These are phyloP conservation scores for Epichloe sylvatica DNA, from an alignment of 2,329 filamentous ascomycete genomes.

Conservation along the genomic window DNA sequence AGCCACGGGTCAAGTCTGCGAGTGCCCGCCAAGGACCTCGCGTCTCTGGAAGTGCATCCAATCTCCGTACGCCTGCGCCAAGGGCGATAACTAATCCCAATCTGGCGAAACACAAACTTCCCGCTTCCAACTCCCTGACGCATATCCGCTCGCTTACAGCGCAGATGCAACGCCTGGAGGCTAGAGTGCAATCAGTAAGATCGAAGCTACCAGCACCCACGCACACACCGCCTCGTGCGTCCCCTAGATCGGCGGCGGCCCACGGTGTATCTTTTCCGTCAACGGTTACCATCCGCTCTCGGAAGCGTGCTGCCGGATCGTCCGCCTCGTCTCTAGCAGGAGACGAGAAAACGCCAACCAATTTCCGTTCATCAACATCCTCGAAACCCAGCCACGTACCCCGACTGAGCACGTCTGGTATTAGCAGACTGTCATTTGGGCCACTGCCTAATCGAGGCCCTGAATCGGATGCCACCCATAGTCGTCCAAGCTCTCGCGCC, in stretches of 20 bases:
- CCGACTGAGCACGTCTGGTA: slow-evolving; percentile 46
- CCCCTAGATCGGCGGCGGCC: slow-evolving; percentile 41
- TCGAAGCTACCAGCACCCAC: slow-evolving; percentile 80
- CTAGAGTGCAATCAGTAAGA: slow-evolving; percentile 77
- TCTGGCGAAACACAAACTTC: slow-evolving; percentile 34
- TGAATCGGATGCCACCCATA: slow-evolving; percentile 33
- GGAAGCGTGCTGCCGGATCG: slow-evolving; percentile 52
- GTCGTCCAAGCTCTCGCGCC: slow-evolving; percentile 59
- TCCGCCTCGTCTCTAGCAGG: slow-evolving; percentile 34
- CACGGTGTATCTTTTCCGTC: slow-evolving; percentile 24
- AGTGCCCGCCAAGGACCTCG: slow-evolving; percentile 20
- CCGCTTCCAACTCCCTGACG: slow-evolving; percentile 58
- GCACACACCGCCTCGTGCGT: slow-evolving; percentile 62
- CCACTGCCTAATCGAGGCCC: slow-evolving; percentile 44
- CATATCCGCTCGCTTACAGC: slow-evolving; percentile 90
- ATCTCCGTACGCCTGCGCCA: slow-evolving; percentile 31
- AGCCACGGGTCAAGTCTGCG: slow-evolving; percentile 38
- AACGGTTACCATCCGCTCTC: slow-evolving; percentile 51
- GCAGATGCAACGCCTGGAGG: slow-evolving; percentile 93
- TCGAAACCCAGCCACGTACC: slow-evolving; percentile 37
- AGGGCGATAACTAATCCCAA: slow-evolving; percentile 39
- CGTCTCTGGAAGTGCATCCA: slow-evolving; percentile 32
- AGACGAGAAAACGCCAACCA: slow-evolving; percentile 38
- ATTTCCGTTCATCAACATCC: slow-evolving; percentile 22
- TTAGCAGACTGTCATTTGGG: slow-evolving; percentile 50